Evolutionary conservation across 1,284 basidiomycete genomes (phyloP).

Genomic region (Pyrrhoderma noxium): DNA sequence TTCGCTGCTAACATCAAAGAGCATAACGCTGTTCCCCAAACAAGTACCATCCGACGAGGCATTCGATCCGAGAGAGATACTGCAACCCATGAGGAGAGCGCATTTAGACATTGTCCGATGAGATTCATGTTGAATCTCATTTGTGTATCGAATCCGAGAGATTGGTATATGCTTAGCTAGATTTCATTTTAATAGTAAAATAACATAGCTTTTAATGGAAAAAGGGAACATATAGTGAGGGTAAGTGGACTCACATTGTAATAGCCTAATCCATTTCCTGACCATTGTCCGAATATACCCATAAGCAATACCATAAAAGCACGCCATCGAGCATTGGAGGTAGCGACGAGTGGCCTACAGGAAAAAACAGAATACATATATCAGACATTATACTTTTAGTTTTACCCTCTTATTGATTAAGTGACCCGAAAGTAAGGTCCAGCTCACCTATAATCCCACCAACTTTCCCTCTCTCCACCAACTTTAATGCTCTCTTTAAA

Average conservation of each 20-base stretch:
- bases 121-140: slow-evolving; percentile 34
- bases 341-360: slow-evolving; percentile 17
- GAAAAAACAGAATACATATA: background rate
- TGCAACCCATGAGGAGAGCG: slow-evolving; percentile 22
- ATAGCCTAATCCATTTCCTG: slow-evolving; percentile 17
- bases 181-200: slow-evolving; percentile 10
- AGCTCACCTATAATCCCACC: slow-evolving; percentile 33
- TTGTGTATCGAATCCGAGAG: slow-evolving; percentile 13
- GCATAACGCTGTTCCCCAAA: slow-evolving; percentile 23
- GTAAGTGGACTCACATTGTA: slow-evolving; percentile 11
- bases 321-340: slow-evolving; percentile 22
- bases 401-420: too few relatives aligned
- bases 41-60: slow-evolving; percentile 24
- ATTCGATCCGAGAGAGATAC: slow-evolving; percentile 27
- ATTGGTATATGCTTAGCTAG: slow-evolving; percentile 21
- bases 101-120: slow-evolving; percentile 20
- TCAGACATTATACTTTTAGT: too few relatives aligned
- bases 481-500: slow-evolving; percentile 36
- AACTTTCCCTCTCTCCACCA: slow-evolving; percentile 40
- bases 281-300: slow-evolving; percentile 25
- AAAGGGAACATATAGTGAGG: background rate
- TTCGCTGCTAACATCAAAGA: slow-evolving; percentile 25
- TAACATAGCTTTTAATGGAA: background rate
- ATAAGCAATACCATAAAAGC: slow-evolving; percentile 25
- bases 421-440: background rate